These are phyloP conservation scores for Pythium brachiatum DNA, from an alignment of 352 stramenopile species.

Conservation along the genomic window DNA sequence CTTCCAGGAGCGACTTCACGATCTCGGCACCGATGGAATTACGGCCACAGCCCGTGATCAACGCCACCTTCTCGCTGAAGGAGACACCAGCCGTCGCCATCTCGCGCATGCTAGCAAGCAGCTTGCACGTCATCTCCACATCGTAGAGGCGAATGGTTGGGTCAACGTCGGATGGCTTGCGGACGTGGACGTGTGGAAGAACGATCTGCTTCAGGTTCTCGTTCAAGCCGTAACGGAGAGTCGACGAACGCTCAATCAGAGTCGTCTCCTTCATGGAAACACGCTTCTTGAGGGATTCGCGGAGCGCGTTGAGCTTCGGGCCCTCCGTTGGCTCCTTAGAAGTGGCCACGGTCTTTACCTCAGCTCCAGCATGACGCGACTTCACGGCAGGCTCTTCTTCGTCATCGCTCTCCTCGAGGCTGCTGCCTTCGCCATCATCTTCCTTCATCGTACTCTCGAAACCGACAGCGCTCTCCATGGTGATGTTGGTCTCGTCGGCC, in stretches of 20 bases:
- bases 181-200: conserved; percentile 71
- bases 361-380: background rate
- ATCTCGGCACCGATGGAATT: conserved; percentile 86
- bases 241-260: conserved; percentile 45
- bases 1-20: conserved; percentile 82
- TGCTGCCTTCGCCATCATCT: conserved; percentile 39
- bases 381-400: conserved; percentile 35
- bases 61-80: conserved; percentile 81
- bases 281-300: conserved; percentile 51
- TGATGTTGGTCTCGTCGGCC: conserved; percentile 27
- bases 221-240: conserved; percentile 46
- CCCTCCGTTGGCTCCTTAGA: conserved; percentile 37
- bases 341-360: conserved; percentile 1
- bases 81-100: conserved; percentile 82
- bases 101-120: conserved; percentile 82
- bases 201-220: conserved; percentile 70
- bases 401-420: conserved; percentile 44
- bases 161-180: conserved; percentile 70
- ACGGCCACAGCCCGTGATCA: conserved; percentile 82
- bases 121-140: conserved; percentile 71
- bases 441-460: conserved; percentile 59
- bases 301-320: conserved; percentile 57
- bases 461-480: conserved; percentile 42
- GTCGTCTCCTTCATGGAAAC: conserved; percentile 21
- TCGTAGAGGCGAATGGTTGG: conserved; percentile 81